Evolutionary conservation across 2,329 filamentous ascomycete genomes (phyloP), one percentile per base, ranked within the genome.

Genomic region (Macrophomina pseudophaseolina): DNA sequence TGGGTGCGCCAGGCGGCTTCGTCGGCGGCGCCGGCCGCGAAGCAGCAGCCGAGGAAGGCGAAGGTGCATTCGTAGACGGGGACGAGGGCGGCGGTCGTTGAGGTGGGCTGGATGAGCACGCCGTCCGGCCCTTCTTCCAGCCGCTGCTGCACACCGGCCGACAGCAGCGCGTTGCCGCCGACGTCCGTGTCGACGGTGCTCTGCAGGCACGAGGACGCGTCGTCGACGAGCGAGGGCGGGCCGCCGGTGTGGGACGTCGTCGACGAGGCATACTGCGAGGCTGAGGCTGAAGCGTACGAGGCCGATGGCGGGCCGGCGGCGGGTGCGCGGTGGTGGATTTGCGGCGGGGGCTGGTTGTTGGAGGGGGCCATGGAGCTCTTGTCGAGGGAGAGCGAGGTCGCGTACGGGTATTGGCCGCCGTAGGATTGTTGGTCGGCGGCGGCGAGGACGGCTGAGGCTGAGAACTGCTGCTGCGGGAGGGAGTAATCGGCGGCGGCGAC

Each of bases 1-100:
- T 78, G 76, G 4, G 60, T 70, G 16, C 68, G 62, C 76, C 76
- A 78, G 18, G 76, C 72, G 44, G 8, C 32, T 2, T 72, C 69
- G 32, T 54, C 33, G 67, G 71, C 64, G 44, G 32, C 18, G 23
- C 23, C 23, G 1, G 71, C 72, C 33, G 72, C 53, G 70, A 73
- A 74, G 5, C 14, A 18, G 69, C 76, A 78, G 63, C 66, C 69
- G 7, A 78, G 69, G 68, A 77, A 78, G 74, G 72, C 73, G 67
- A 78, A 78, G 2, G 71, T 69, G 64, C 76, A 78, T 53, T 76
- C 74, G 60, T 71, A 76, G 1, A 70, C 42, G 5, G 74, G 71
- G 5, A 46, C 18, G 48, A 9, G 18, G 9, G 64, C 12, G 33
- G 18, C 68, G 64, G 8, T 66, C 23, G 60, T 28, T 38, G 59